Conservation (phyloP, 169 alveolate genomes). For the Plasmodium gonderi region DNA sequence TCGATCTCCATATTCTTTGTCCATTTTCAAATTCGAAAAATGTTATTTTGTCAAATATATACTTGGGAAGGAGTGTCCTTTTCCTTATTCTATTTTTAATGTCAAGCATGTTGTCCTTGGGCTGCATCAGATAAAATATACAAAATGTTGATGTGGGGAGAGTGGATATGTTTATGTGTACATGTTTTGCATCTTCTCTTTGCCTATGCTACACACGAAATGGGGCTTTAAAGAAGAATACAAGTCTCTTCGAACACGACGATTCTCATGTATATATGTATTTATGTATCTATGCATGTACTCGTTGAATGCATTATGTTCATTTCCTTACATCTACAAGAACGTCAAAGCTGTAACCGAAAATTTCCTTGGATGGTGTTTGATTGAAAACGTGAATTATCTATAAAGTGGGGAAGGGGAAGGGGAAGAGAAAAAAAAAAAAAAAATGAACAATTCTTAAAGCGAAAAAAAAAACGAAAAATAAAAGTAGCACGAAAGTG, state of each 20-base stretch:
- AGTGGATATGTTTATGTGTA: not conserved
- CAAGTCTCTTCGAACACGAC: too few relatives aligned
- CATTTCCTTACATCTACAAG: constrained; percentile 48
- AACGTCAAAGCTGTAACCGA: constrained; percentile 73
- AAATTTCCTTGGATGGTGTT: constrained; percentile 71
- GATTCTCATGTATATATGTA: not conserved
- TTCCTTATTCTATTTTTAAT: constrained; percentile 60
- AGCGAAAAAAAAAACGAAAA: not conserved
- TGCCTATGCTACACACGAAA: not conserved
- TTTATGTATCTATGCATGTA: not conserved
- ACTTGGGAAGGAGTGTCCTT: constrained; percentile 65
- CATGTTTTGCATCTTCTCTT: not conserved
- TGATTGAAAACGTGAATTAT: constrained; percentile 71
- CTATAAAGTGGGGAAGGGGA: not conserved
- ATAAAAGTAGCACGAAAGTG: too few relatives aligned
- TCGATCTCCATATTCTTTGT: constrained; percentile 74
- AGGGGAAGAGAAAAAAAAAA: not conserved
- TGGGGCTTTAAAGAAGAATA: too few relatives aligned
- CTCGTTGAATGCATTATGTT: not conserved
- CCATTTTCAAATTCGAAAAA: constrained; percentile 74
- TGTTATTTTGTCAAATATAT: constrained; percentile 67
- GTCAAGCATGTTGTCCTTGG: constrained; percentile 64
- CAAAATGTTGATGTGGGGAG: not conserved
- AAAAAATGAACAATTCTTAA: not conserved
- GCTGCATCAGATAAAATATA: constrained; percentile 28